A percentile compares a stretch with the other conserved stretches of the same genome.
phyloP scores from a whole-genome alignment of 257 asterid species.

The Mentha longifolia region DNA sequence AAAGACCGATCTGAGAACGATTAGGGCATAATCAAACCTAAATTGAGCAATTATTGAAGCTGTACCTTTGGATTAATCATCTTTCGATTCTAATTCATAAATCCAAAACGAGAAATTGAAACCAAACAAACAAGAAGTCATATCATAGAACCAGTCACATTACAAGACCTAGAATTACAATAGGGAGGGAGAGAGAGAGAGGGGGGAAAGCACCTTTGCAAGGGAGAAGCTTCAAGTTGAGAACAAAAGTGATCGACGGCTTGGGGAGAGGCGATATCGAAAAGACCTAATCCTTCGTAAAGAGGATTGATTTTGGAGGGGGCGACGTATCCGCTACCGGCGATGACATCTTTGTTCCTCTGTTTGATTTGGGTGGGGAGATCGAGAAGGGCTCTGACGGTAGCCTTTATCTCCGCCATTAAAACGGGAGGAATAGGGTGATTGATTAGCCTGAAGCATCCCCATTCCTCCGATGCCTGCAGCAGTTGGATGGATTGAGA shows the following conservation, averaged over 20 bases:
- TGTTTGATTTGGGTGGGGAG: slow-evolving; percentile 56
- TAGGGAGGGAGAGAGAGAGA: background rate
- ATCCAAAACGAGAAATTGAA: too few relatives aligned
- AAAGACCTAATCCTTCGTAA: slow-evolving; percentile 61
- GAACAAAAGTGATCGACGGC: slow-evolving; percentile 53
- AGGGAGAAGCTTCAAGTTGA: slow-evolving; percentile 51
- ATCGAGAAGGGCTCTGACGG: slow-evolving; percentile 50
- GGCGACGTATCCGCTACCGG: slow-evolving; percentile 55
- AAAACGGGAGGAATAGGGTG: slow-evolving; percentile 26
- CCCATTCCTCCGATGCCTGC: slow-evolving; percentile 34
- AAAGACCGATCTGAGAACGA: background rate
- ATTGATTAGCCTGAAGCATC: slow-evolving; percentile 40
- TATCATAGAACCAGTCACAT: too few relatives aligned
- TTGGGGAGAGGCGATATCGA: slow-evolving; percentile 45
- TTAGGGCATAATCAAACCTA: background rate
- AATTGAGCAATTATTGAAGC: too few relatives aligned
- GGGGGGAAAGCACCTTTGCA: slow-evolving; percentile 25
- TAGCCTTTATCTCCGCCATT: slow-evolving; percentile 59
- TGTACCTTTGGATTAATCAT: too few relatives aligned
- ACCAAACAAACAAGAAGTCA: too few relatives aligned
- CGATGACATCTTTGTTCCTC: slow-evolving; percentile 48
- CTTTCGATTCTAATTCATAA: too few relatives aligned
- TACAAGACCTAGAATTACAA: too few relatives aligned
- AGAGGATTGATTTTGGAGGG: slow-evolving; percentile 53
- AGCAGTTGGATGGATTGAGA: slow-evolving; percentile 24